Base-by-base conservation (phyloP, 306 rosid species). In the Coriaria nepalensis region DNA sequence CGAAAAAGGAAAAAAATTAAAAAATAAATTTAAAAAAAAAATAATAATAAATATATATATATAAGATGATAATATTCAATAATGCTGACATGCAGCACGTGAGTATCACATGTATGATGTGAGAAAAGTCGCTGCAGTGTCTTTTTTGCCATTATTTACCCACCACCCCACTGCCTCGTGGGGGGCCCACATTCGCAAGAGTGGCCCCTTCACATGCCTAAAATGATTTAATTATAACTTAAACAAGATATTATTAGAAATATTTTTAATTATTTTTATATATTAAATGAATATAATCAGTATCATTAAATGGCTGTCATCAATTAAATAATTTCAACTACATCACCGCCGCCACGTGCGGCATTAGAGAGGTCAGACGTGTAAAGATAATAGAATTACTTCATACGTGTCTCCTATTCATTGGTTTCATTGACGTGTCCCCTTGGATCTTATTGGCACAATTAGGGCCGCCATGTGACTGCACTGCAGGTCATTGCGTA, bases 281-380 rank as follows among this genome's bases (percentile, higher is more conserved):
- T n/a, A n/a, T n/a, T n/a, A n/a, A n/a, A n/a, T n/a, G n/a, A n/a
- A n/a, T n/a, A n/a, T n/a, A 38, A 38, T 38, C 9, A 38, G 10
- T 4, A 38, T 6, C 4, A 2, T 6, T n/a, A n/a, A 36, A 45
- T 7, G 13, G 36, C 9, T 35, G 10, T 29, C 37, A 50, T 20
- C 5, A 0, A 7, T 9, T 36, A 4, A 20, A 10, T 49, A 4
- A 6, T 12, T 4, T 13, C 37, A 29, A n/a, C 69, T 10, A 42
- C 42, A 54, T 64, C 63, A 35, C 41, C 70, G 71, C 71, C 59
- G 71, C 67, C 71, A 70, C 75, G 69, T 70, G 75, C 67, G 67
- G 40, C 64, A 63, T 64, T 50, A 3, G 4, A 0, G 12, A 43
- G 10, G 47, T 58, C 68, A 10, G 12, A 10, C 33, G 14, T 5